Base-by-base conservation (phyloP, 345 rosid species). In the Citrus mangshanensis region DNA sequence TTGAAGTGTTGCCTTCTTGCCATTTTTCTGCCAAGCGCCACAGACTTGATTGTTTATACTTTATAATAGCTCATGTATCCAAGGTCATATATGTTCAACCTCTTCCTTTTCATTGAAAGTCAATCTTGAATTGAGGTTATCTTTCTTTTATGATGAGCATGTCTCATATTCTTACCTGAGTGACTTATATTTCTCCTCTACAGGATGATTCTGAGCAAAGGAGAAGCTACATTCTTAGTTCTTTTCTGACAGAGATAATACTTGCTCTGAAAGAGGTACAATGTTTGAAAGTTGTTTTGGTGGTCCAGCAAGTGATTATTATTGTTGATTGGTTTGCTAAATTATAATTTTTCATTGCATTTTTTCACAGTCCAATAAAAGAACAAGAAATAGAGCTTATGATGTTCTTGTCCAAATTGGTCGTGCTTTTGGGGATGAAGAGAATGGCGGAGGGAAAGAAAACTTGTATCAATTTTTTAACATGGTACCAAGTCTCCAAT, bases 261-360 rank as follows among this genome's bases (percentile, higher is more conserved):
- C 93, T 96, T 81, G 90, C 99, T 68, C 70, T 96, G 78, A 94
- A 96, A 88, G 99, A 96, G 97, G 99, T 96, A 89, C 34, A n/a
- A 74, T 54, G 22, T 37, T 7, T 59, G 67, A 16, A 46, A 18
- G 19, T 54, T n/a, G 14, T 62, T 40, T 18, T 64, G 38, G 46
- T 63, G 21, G 28, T 30, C 38, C 21, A 55, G 37, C 7, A 5
- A 10, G 9, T 49, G 42, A 70, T 51, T 21, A 6, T 22, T 30
- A 0, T 46, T 46, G 56, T 38, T 74, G 68, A 30, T 30, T 38
- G 46, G 25, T 56, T 56, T 73, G 73, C 59, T 79, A 38, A 77
- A 38, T 25, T 21, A 19, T 78, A 72, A 27, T 54, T 38, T 42
- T 37, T 71, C 69, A 42, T 54, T 76, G 71, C 54, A 56, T 66